A percentile compares a stretch with the other conserved stretches of the same genome.
Conservation (phyloP, 2,329 filamentous ascomycete genomes). For the Leptographium wingfieldii region DNA sequence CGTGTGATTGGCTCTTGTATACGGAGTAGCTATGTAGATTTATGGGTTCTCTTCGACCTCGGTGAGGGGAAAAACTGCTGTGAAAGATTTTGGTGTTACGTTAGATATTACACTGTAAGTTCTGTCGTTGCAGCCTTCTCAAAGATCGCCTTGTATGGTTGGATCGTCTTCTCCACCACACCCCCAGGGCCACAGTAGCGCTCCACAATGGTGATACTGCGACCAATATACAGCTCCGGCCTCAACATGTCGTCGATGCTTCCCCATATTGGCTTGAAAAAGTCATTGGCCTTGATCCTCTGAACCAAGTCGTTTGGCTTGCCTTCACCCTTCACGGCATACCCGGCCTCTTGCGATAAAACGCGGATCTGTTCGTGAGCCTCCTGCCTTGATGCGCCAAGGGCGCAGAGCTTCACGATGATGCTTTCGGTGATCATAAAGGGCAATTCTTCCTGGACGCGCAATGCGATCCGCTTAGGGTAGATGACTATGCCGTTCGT, state of each 20-base stretch:
- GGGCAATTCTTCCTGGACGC: constrained; percentile 63
- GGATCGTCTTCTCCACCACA: background rate
- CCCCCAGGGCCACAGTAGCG: constrained; percentile 10
- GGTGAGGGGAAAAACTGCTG: too few relatives aligned
- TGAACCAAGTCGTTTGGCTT: constrained; percentile 71
- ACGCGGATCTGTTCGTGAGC: constrained; percentile 81
- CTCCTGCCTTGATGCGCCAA: constrained; percentile 62
- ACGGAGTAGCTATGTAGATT: too few relatives aligned
- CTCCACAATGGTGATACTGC: constrained; percentile 31
- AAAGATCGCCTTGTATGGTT: background rate
- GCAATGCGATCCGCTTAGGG: constrained; percentile 54
- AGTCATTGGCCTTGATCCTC: constrained; percentile 56
- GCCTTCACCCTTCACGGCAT: constrained; percentile 34
- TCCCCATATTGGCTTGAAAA: constrained; percentile 59
- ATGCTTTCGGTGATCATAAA: constrained; percentile 61
- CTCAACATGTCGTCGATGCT: constrained; percentile 27
- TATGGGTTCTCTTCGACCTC: too few relatives aligned
- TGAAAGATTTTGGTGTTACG: too few relatives aligned
- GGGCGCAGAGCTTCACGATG: constrained; percentile 64
- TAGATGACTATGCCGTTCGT: constrained; percentile 60
- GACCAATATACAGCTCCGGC: constrained; percentile 21
- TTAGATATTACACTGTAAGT: background rate
- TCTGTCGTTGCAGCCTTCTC: background rate
- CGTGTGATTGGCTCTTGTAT: too few relatives aligned
- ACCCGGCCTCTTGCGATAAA: constrained; percentile 60